A percentile compares a stretch with the other conserved stretches of the same genome.
These are phyloP conservation scores for Huntiella savannae DNA, from an alignment of 2,329 filamentous ascomycete species.

Conservation along the genomic window DNA sequence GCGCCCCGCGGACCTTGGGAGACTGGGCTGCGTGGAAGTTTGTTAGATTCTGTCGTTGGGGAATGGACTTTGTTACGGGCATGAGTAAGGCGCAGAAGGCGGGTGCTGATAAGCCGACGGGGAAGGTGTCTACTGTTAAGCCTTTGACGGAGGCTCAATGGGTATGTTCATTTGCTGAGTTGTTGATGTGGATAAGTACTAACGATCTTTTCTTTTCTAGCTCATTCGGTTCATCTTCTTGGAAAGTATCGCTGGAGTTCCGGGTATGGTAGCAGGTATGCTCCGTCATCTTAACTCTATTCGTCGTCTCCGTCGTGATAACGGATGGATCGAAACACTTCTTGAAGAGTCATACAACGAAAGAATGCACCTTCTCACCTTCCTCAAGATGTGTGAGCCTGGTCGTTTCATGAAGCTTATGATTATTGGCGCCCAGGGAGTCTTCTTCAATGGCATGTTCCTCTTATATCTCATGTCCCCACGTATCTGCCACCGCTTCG, in stretches of 20 bases:
- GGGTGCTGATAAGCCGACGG: constrained; percentile 37
- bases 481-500: constrained; percentile 79
- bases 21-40: constrained; percentile 64
- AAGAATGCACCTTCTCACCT: constrained; percentile 80
- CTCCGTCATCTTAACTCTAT: constrained; percentile 72
- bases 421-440: constrained; percentile 80
- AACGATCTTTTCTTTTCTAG: constrained; percentile 15
- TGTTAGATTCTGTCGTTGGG: constrained; percentile 57
- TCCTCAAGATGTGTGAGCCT: constrained; percentile 63
- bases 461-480: constrained; percentile 72
- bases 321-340: constrained; percentile 89
- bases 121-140: constrained; percentile 31
- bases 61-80: constrained; percentile 66
- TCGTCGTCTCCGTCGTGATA: constrained; percentile 72
- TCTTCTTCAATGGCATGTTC: constrained; percentile 94
- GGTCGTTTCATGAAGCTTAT: constrained; percentile 81
- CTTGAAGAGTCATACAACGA: constrained; percentile 86
- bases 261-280: constrained; percentile 94
- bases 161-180: constrained; percentile 21
- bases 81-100: constrained; percentile 51
- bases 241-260: constrained; percentile 84
- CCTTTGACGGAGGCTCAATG: constrained; percentile 73
- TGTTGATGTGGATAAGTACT: background rate
- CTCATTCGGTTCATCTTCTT: constrained; percentile 80
- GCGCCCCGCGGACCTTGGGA: constrained; percentile 49